Conservation (phyloP, 306 rosid genomes). For the Adenanthera pavonina region DNA sequence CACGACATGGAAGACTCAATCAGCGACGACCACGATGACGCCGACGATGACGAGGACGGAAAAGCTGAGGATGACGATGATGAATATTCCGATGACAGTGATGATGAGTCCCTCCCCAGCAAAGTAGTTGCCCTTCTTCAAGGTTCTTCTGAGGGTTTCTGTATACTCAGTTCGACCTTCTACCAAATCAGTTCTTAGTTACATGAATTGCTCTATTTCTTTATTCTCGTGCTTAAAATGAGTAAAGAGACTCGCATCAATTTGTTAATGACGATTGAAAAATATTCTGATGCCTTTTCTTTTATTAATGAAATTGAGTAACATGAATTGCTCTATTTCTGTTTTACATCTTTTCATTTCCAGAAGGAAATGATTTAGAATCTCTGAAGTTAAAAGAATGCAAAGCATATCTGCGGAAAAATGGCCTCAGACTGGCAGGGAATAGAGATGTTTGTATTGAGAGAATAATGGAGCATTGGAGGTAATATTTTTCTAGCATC, state of each 20-base stretch:
- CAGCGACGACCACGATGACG: neutral
- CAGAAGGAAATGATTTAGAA: conserved; percentile 56
- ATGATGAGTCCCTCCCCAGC: conserved; percentile 51
- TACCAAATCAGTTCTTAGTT: neutral
- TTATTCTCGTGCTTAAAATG: neutral
- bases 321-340: neutral
- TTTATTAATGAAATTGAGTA: neutral
- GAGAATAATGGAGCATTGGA: conserved; percentile 72
- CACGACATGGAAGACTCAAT: conserved; percentile 6
- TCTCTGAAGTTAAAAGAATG: conserved; percentile 60
- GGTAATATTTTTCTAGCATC: conserved; percentile 45
- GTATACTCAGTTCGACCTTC: neutral
- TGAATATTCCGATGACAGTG: conserved; percentile 24
- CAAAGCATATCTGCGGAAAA: conserved; percentile 70
- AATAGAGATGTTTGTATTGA: conserved; percentile 62
- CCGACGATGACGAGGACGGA: neutral
- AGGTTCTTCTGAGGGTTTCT: conserved; percentile 49
- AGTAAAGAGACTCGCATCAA: neutral
- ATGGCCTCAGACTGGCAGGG: conserved; percentile 70
- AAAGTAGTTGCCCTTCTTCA: conserved; percentile 53
- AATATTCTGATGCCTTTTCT: neutral
- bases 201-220: neutral
- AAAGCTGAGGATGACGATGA: conserved; percentile 32
- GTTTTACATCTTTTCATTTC: conserved; percentile 21
- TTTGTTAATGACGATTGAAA: conserved; percentile 9